Evolutionary conservation across 2,329 filamentous ascomycete species (phyloP).

Genomic region (Elsinoe fawcettii): DNA sequence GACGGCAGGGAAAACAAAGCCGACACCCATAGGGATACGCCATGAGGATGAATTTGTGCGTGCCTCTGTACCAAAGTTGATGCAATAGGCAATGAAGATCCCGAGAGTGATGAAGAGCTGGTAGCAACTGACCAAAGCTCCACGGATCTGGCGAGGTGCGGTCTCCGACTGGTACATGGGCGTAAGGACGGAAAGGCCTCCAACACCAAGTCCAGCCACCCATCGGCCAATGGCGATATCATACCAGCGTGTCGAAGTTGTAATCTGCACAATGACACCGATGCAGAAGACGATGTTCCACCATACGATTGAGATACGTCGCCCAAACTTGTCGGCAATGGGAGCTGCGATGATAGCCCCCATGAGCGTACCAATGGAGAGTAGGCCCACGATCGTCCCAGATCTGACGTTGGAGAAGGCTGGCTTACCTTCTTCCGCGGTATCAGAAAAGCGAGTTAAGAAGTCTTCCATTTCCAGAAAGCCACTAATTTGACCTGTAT

Average conservation of each 20-base stretch:
- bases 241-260: constrained; percentile 50
- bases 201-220: constrained; percentile 60
- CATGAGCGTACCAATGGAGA: constrained; percentile 51
- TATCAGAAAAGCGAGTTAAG: constrained; percentile 45
- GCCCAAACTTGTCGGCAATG: constrained; percentile 54
- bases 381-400: constrained; percentile 56
- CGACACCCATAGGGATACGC: constrained; percentile 56
- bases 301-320: constrained; percentile 54
- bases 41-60: constrained; percentile 46
- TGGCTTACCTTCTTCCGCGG: constrained; percentile 33
- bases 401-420: constrained; percentile 52
- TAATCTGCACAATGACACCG: constrained; percentile 59
- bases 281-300: constrained; percentile 57
- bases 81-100: constrained; percentile 46
- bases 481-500: constrained; percentile 50
- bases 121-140: constrained; percentile 43
- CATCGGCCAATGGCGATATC: constrained; percentile 59
- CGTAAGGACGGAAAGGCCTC: constrained; percentile 55
- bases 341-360: constrained; percentile 53
- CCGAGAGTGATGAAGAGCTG: constrained; percentile 64
- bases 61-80: constrained; percentile 54
- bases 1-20: constrained; percentile 49
- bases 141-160: constrained; percentile 11
- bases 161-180: constrained; percentile 56
- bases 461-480: constrained; percentile 56